Evolutionary conservation across 257 asterid species (phyloP), one percentile per base, ranked within the genome.

Genomic region (Galeopsis tetrahit): DNA sequence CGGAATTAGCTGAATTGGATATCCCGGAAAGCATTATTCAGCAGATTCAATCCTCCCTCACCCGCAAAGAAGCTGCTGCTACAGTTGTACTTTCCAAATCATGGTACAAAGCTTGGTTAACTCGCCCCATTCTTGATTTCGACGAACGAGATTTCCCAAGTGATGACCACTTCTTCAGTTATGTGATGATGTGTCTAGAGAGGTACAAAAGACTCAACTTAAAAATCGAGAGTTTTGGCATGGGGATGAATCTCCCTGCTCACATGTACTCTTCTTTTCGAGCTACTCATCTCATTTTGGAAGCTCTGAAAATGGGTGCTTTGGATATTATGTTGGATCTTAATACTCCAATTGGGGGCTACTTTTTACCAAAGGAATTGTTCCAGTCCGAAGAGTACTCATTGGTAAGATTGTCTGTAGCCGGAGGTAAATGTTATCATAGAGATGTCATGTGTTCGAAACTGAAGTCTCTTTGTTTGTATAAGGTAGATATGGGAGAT

Each of bases 71-170:
- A 52, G 83, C 83, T 33, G 80, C 80, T 48, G 53, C 28, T n/a
- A 66, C 80, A 0, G 3, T 67, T 33, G 10, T 79, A 10, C 68
- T 75, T 56, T 79, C 80, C 63, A 70, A 71, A 71, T 70, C 75
- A 6, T 79, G 79, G 83, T 17, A 70, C 63, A 28, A 10, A 52
- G 61, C 83, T 17, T 79, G 83, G 80, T 72, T 53, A n/a, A 63
- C 72, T 0, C 68, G 72, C 15, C 72, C 72, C 9, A 4, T 21
- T 34, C 73, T 75, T 44, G 4, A 32, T 46, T 48, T 68, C 40
- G 58, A 63, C 5, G 70, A 62, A 39, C 66, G 52, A 13, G 4
- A 68, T 60, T 75, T 68, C 28, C 56, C 15, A 6, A 53, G 7
- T 17, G 66, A 70, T 7, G 67, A n/a, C 0, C 21, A 31, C 17